Conservation (phyloP, 2,329 filamentous ascomycete genomes). For the Penicillium brasilianum region DNA sequence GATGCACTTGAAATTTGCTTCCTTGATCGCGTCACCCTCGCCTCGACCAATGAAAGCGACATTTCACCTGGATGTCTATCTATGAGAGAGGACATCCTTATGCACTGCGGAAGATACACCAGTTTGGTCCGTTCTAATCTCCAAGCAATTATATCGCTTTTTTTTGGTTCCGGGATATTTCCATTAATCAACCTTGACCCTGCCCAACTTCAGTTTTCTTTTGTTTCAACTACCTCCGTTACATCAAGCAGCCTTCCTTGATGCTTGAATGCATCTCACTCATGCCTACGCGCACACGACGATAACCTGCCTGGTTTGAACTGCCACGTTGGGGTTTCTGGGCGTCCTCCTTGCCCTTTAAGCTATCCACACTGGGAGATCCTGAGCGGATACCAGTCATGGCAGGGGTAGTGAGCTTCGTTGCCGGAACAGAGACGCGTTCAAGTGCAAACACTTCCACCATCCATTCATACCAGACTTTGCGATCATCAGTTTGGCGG, state of each 20-base stretch:
- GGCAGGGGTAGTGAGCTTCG: conserved; percentile 29
- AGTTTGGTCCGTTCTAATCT: not conserved
- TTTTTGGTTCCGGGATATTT: not conserved
- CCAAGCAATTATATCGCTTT: not conserved
- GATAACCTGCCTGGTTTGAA: conserved; percentile 28
- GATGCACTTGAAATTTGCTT: not conserved
- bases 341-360: conserved; percentile 27
- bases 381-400: conserved; percentile 39
- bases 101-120: not conserved
- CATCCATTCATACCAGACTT: conserved; percentile 99
- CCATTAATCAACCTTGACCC: not conserved
- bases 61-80: not conserved
- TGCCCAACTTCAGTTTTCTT: not conserved
- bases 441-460: conserved; percentile 74
- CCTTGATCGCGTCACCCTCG: not conserved
- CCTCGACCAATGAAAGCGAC: not conserved
- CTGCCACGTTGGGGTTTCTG: conserved; percentile 15
- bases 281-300: conserved; percentile 48
- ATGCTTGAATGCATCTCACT: conserved; percentile 56
- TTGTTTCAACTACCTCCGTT: conserved; percentile 17
- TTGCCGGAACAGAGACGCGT: conserved; percentile 23
- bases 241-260: conserved; percentile 57
- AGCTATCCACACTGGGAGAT: conserved; percentile 33
- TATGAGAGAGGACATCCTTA: not conserved
- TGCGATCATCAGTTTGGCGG: conserved; percentile 91